These are phyloP conservation scores for Colletotrichum australisinense DNA, from an alignment of 2,329 filamentous ascomycete species.

Conservation along the genomic window DNA sequence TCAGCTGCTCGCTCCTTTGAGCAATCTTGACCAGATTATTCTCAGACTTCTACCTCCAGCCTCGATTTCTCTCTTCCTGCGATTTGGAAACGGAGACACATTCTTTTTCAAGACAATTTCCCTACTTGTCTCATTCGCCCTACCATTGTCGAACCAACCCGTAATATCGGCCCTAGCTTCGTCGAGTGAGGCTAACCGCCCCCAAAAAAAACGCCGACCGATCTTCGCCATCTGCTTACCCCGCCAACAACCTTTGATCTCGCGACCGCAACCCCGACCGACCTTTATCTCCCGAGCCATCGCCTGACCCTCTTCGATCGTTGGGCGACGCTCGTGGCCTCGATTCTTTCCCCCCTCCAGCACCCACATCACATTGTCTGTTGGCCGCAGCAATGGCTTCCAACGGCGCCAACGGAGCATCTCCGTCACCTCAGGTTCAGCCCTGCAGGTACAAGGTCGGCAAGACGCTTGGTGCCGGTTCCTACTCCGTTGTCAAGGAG, in stretches of 20 bases:
- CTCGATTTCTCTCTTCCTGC: background rate
- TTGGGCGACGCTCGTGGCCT: conserved; percentile 9
- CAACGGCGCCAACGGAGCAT: conserved; percentile 34
- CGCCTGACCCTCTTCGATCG: conserved; percentile 14
- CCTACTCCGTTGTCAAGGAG: conserved; percentile 98
- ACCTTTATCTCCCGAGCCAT: background rate
- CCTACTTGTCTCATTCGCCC: background rate
- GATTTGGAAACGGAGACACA: background rate
- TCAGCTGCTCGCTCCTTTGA: conserved; percentile 14
- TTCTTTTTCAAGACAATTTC: background rate
- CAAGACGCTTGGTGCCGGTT: conserved; percentile 95
- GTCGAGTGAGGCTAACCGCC: conserved; percentile 3
- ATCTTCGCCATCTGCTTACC: conserved; percentile 22
- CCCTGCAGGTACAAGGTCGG: conserved; percentile 98
- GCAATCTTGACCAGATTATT: background rate
- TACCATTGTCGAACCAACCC: background rate
- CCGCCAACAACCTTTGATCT: conserved; percentile 22
- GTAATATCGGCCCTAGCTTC: background rate
- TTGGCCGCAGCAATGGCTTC: conserved; percentile 29
- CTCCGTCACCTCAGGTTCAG: conserved; percentile 75
- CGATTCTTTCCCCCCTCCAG: background rate
- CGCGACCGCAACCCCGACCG: conserved; percentile 11
- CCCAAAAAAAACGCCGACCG: conserved; percentile 7
- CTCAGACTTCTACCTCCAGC: background rate
- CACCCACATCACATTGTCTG: background rate